Evolutionary conservation across 208 protist genomes (phyloP).

Genomic region (Trypanosoma avium): DNA sequence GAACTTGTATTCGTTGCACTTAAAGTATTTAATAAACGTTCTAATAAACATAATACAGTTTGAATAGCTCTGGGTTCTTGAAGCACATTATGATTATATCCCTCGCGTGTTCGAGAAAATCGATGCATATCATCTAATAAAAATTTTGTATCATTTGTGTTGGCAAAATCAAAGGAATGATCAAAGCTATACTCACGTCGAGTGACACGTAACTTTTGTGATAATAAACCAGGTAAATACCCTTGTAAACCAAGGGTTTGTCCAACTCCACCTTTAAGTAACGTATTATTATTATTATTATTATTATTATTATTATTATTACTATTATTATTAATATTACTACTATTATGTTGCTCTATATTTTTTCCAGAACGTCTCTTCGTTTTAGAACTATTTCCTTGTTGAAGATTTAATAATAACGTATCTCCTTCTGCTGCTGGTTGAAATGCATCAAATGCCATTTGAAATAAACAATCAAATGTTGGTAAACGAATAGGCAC

Average conservation of each 20-base stretch:
- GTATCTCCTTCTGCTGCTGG: slow-evolving; percentile 32
- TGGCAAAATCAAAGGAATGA: slow-evolving; percentile 49
- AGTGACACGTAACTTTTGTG: slow-evolving; percentile 32
- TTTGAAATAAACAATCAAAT: slow-evolving; percentile 78
- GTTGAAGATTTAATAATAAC: slow-evolving; percentile 1
- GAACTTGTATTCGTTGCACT: neutral
- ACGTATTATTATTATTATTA: too few relatives aligned
- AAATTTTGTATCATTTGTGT: slow-evolving; percentile 38
- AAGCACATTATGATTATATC: slow-evolving; percentile 1
- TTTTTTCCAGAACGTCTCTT: slow-evolving; percentile 25
- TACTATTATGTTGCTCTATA: slow-evolving; percentile 28
- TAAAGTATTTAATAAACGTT: neutral
- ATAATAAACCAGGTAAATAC: slow-evolving; percentile 44
- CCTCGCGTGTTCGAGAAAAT: neutral
- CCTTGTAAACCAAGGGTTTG: slow-evolving; percentile 26
- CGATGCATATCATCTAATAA: slow-evolving; percentile 35
- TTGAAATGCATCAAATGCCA: slow-evolving; percentile 75
- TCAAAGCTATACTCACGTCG: slow-evolving; percentile 84
- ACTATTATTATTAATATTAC: too few relatives aligned
- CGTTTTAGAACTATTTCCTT: slow-evolving; percentile 24
- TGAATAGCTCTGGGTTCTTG: slow-evolving; percentile 29
- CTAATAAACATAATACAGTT: slow-evolving; percentile 20
- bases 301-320: too few relatives aligned
- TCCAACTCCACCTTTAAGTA: neutral
- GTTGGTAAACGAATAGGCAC: slow-evolving; percentile 69